These are phyloP conservation scores for Coemansia sp. DNA, from an alignment of 192 early-diverging fungal species.

Conservation along the genomic window DNA sequence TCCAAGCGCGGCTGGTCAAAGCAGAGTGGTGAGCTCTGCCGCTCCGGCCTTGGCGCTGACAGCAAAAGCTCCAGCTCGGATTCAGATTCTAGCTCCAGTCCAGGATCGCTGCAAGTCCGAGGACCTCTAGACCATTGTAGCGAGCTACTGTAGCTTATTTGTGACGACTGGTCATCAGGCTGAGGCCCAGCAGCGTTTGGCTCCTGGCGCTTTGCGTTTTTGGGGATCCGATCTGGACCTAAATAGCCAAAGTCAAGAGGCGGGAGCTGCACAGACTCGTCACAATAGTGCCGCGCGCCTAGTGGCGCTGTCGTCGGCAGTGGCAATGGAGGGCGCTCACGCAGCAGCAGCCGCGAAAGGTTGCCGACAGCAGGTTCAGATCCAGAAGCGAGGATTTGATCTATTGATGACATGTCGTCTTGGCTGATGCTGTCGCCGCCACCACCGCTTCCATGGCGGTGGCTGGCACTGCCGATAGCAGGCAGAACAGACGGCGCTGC, in stretches of 20 bases:
- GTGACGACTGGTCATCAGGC: not conserved
- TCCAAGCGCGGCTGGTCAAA: not conserved
- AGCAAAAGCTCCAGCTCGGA: constrained; percentile 5
- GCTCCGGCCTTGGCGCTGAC: not conserved
- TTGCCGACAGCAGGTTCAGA: constrained; percentile 15
- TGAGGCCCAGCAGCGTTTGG: not conserved
- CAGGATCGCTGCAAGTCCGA: constrained; percentile 10
- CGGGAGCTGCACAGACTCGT: constrained; percentile 11
- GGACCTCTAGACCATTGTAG: not conserved
- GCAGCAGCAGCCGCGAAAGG: constrained; percentile 39
- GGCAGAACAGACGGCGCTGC: not conserved
- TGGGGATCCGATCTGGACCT: constrained; percentile 31
- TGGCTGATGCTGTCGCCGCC: constrained; percentile 25
- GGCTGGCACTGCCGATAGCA: not conserved
- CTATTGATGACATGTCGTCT: constrained; percentile 42
- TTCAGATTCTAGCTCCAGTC: not conserved
- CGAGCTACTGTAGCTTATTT: constrained; percentile 13
- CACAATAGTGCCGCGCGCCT: not conserved
- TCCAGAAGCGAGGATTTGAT: constrained; percentile 29
- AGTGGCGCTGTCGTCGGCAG: not conserved
- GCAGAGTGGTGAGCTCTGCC: not conserved
- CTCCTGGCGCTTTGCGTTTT: constrained; percentile 30
- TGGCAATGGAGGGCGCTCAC: constrained; percentile 24
- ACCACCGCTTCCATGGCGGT: not conserved
- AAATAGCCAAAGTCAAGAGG: constrained; percentile 30